These are phyloP conservation scores for Baudoinia panamericana DNA, from an alignment of 495 filamentous ascomycete genomes.

Conservation along the genomic window DNA sequence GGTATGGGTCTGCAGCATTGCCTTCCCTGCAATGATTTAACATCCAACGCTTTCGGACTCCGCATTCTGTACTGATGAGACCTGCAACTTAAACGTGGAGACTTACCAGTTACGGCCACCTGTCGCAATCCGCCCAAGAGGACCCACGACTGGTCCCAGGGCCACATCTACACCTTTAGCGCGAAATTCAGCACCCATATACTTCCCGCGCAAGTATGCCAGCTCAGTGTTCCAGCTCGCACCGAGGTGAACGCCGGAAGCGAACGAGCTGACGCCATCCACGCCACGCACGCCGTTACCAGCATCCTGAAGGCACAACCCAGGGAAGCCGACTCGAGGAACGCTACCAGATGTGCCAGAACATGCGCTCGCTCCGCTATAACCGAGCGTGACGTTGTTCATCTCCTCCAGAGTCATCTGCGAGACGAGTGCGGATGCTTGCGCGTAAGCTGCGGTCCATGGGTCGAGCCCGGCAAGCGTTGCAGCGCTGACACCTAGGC, in stretches of 20 bases:
- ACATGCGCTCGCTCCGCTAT: constrained; percentile 34
- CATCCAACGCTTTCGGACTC: too few relatives aligned
- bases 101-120: constrained; percentile 43
- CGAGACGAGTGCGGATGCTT: constrained; percentile 10
- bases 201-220: constrained; percentile 12
- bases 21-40: constrained; percentile 31
- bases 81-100: too few relatives aligned
- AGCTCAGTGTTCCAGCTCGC: constrained; percentile 23
- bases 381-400: constrained; percentile 19
- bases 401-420: constrained; percentile 19
- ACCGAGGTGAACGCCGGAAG: constrained; percentile 44
- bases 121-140: constrained; percentile 38
- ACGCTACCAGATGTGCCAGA: constrained; percentile 40
- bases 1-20: constrained; percentile 36
- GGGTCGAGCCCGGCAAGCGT: too few relatives aligned
- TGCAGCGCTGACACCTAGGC: too few relatives aligned
- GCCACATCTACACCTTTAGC: constrained; percentile 23
- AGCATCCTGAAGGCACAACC: constrained; percentile 51
- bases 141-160: constrained; percentile 42
- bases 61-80: too few relatives aligned
- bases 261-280: constrained; percentile 47
- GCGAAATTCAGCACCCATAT: constrained; percentile 23
- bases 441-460: constrained; percentile 11
- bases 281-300: constrained; percentile 47
- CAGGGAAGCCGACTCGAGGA: constrained; percentile 43